A percentile compares a stretch with the other conserved stretches of the same genome.
Evolutionary conservation across 768 basidiomycete genomes (phyloP).

Genomic region (Pleurotus cornucopiae): DNA sequence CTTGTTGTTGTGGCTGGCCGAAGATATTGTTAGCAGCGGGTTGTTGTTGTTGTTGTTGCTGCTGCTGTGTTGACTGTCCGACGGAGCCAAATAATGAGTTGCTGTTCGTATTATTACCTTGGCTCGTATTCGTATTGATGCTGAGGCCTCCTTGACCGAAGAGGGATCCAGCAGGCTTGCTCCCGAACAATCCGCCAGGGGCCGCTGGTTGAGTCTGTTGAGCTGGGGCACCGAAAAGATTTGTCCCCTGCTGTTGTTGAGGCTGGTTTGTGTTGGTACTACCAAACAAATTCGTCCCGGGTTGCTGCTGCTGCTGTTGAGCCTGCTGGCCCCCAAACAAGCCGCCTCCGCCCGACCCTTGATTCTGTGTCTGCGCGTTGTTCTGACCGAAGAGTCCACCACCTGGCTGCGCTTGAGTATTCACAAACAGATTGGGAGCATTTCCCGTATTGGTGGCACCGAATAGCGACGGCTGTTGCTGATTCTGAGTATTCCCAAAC

Average conservation of each 20-base stretch:
- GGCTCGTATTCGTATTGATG: slow-evolving; percentile 23
- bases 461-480: slow-evolving; percentile 7
- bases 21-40: slow-evolving; percentile 22
- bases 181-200: slow-evolving; percentile 25
- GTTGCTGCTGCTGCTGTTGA: not conserved
- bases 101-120: slow-evolving; percentile 14
- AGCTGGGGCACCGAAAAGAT: slow-evolving; percentile 19
- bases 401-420: not conserved
- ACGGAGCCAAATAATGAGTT: slow-evolving; percentile 21
- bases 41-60: slow-evolving; percentile 20
- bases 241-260: slow-evolving; percentile 21
- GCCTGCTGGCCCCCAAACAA: slow-evolving; percentile 19
- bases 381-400: slow-evolving; percentile 10
- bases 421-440: slow-evolving; percentile 5
- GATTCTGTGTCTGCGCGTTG: slow-evolving; percentile 14
- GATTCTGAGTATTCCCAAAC: slow-evolving; percentile 23
- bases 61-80: slow-evolving; percentile 18
- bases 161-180: slow-evolving; percentile 22
- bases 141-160: slow-evolving; percentile 17
- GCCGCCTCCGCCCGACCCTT: slow-evolving; percentile 12
- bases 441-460: not conserved
- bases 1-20: slow-evolving; percentile 23
- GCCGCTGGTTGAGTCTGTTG: slow-evolving; percentile 18
- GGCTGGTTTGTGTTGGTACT: slow-evolving; percentile 8
- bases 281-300: slow-evolving; percentile 12